Evolutionary conservation across 2,329 filamentous ascomycete genomes (phyloP).

Genomic region (Fusarium sacchari): DNA sequence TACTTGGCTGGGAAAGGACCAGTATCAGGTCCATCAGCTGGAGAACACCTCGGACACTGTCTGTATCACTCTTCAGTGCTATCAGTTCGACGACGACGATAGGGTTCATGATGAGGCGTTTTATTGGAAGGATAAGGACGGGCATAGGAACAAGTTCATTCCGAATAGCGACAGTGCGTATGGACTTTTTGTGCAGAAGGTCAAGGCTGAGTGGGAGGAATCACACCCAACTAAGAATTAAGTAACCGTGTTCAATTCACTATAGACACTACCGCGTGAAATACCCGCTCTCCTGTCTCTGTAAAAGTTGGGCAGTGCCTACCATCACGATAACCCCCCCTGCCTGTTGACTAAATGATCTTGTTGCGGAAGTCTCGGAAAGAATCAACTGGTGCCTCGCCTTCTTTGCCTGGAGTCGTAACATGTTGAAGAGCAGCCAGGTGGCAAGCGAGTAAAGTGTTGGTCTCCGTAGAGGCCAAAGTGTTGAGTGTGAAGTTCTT

Average conservation of each 20-base stretch:
- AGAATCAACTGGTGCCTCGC: background rate
- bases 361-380: fast-evolving
- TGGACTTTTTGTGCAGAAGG: background rate
- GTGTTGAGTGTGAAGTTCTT: background rate
- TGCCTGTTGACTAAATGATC: background rate
- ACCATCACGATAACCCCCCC: background rate
- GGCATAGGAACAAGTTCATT: background rate
- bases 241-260: background rate
- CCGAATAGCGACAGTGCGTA: background rate
- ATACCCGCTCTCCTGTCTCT: too few species aligned
- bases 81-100: background rate
- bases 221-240: fast-evolving
- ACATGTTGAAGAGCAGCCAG: background rate
- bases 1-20: background rate
- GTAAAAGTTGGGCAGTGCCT: too few species aligned
- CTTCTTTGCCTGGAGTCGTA: background rate
- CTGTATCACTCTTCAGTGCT: background rate
- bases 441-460: background rate
- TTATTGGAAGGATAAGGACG: background rate
- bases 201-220: background rate
- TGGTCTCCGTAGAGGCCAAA: background rate
- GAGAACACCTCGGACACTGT: background rate
- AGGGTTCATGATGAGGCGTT: background rate
- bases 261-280: background rate
- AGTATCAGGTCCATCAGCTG: background rate